Conservation (phyloP, 306 rosid species). For the Cicer judaicum region DNA sequence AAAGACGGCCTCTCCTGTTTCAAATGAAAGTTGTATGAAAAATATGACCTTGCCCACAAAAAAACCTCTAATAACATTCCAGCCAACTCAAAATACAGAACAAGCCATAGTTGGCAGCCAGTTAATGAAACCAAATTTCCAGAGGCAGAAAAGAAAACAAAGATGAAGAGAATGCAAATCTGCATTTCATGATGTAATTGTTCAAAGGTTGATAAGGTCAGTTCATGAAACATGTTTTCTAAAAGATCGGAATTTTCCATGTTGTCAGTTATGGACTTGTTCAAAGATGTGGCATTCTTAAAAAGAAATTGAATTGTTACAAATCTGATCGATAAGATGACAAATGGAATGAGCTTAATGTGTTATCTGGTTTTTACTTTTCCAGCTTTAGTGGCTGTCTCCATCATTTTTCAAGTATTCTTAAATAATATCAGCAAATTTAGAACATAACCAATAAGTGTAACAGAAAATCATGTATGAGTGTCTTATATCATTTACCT, state of each 20-base stretch:
- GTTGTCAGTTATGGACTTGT: too few species aligned
- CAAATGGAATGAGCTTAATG: too few species aligned
- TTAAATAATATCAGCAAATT: too few species aligned
- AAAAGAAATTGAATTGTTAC: too few species aligned
- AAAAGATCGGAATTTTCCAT: background rate
- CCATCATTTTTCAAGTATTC: too few species aligned
- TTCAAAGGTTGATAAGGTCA: constrained; percentile 43
- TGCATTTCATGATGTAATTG: constrained; percentile 11
- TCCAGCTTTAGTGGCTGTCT: too few species aligned
- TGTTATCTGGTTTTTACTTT: too few species aligned
- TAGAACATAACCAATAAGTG: too few species aligned
- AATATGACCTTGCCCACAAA: constrained; percentile 44
- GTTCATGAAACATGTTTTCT: constrained; percentile 3
- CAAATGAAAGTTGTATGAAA: constrained; percentile 48
- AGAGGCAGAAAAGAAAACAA: constrained; percentile 67
- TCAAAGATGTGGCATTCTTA: too few species aligned
- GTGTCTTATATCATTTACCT: too few species aligned
- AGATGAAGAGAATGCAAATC: constrained; percentile 45
- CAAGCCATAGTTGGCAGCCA: constrained; percentile 54
- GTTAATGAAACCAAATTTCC: constrained; percentile 73
- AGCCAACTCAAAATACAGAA: constrained; percentile 51
- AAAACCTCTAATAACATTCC: constrained; percentile 57
- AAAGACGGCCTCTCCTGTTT: constrained; percentile 49
- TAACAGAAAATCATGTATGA: too few species aligned
- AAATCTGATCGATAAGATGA: too few species aligned